Evolutionary conservation across 768 basidiomycete genomes (phyloP), one percentile per base, ranked within the genome.

Genomic region (Fomitopsis pulvina): DNA sequence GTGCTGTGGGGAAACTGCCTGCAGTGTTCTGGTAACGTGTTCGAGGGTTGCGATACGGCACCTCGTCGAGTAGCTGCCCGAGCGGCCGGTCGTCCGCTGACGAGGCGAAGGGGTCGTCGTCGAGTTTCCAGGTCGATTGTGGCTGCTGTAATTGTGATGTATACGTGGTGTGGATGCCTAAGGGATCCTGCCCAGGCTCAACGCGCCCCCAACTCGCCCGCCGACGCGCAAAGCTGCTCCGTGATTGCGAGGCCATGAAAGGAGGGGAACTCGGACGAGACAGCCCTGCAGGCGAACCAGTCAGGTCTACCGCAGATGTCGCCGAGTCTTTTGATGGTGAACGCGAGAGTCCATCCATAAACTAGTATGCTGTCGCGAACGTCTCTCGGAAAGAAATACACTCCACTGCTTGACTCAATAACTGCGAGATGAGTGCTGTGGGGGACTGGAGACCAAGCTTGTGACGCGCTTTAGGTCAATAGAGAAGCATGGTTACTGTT

Each of bases 131-230:
- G 55, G 57, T 48, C 45, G 52, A 50, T 51, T 55, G 52, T 50
- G 51, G 53, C 57, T 51, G 40, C 50, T 47, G 60, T 54, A 41
- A 58, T 18, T 58, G 58, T 41, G 57, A 57, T 52, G 58, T 59
- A 52, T 57, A 55, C 58, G 55, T 53, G 48, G 66, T 52, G 44
- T 73, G 65, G 50, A 75, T 63, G 48, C 67, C 70, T 45, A 77
- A 66, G 11, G 75, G 76, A 61, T 80, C 78, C 56, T 71, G 72
- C 46, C 70, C 71, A 39, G 62, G 56, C 50, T 78, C 74, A 39
- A 69, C 55, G 21, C 66, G 63, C 21, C 78, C 77, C 81, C 84
- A 80, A 59, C 83, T 85, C 1, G 71, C 63, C 50, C 84, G 72
- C 44, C 81, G 68, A 53, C 82, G 73, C 30, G 82, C 60, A 54